Evolutionary conservation across 768 basidiomycete species (phyloP), one percentile per base, ranked within the genome.

Genomic region (Tephrocybe sp.): DNA sequence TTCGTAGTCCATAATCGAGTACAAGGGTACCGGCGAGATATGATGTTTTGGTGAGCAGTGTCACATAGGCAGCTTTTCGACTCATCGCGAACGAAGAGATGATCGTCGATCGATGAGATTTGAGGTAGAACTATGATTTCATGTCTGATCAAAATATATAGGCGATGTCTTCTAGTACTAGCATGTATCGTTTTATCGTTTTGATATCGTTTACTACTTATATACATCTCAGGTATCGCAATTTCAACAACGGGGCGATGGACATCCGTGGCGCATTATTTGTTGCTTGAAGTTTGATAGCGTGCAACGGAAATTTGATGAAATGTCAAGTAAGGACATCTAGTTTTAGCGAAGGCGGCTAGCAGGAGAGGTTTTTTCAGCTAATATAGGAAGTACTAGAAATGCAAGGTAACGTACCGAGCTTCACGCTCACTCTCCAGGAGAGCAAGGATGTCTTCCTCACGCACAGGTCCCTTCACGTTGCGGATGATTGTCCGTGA

Each of bases 381-480:
- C 8, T 7, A 13, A 21, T 16, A 35, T 13, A 24, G 32, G 4
- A 24, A n/a, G 46, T n/a, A n/a, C n/a, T n/a, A n/a, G n/a, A n/a
- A 5, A 21, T 11, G 30, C 9, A 2, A 9, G 12, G 22, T 8
- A 31, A 84, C 92, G 63, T 65, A 97, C 97, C 97, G 92, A 63
- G 97, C 97, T 79, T 99, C 97, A 74, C 97, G 92, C 76, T 99
- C 97, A 69, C 89, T 89, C 80, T 99, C 97, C 66, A 98, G 78
- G 58, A 99, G 78, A 60, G 95, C 93, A 54, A 99, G 80, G 65
- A 98, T 97, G 69, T 99, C 97, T 71, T 94, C 83, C 73, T 93
- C 89, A 56, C 92, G 78, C 52, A 98, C 95, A 53, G 97, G 96
- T 1, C 97, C 97, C 74, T 98, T 98, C 60, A 98, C 96, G 76